Conservation (phyloP, 805 yeast genomes). For the Candida orba region DNA sequence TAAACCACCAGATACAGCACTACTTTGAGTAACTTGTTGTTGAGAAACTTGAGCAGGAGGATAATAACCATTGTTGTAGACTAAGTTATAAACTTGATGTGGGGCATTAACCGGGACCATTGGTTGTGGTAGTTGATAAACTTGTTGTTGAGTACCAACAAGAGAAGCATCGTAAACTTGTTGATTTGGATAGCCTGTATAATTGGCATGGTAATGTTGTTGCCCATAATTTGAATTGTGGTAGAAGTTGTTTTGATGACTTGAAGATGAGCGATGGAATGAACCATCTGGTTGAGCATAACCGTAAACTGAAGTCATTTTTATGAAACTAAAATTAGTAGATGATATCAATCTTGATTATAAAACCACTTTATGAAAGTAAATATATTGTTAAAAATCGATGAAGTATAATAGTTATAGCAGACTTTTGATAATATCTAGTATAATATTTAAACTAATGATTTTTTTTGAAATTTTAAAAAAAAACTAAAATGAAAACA, state of each 20-base stretch:
- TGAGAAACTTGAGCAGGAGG: conserved; percentile 3
- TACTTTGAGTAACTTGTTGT: neutral
- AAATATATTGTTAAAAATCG: too few species aligned
- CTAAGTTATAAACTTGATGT: conserved; percentile 4
- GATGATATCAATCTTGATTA: neutral
- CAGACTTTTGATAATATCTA: too few species aligned
- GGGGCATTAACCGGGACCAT: conserved; percentile 5
- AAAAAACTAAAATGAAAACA: neutral
- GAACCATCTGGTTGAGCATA: conserved; percentile 10
- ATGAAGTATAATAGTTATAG: too few species aligned
- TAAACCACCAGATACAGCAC: conserved; percentile 58
- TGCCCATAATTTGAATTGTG: neutral
- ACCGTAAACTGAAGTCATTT: conserved; percentile 19
- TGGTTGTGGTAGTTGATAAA: neutral
- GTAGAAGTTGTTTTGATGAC: conserved; percentile 1
- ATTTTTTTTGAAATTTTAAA: too few species aligned
- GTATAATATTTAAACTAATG: too few species aligned
- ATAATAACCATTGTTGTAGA: conserved; percentile 3
- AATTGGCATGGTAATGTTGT: conserved; percentile 1
- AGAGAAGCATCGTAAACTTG: neutral
- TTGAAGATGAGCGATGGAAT: conserved; percentile 3
- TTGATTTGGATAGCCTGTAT: conserved; percentile 1
- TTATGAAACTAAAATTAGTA: neutral
- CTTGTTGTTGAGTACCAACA: too few species aligned
- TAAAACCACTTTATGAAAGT: too few species aligned